Evolutionary conservation across 352 stramenopile genomes (phyloP), one percentile per base, ranked within the genome.

Genomic region (Pythium sp.): DNA sequence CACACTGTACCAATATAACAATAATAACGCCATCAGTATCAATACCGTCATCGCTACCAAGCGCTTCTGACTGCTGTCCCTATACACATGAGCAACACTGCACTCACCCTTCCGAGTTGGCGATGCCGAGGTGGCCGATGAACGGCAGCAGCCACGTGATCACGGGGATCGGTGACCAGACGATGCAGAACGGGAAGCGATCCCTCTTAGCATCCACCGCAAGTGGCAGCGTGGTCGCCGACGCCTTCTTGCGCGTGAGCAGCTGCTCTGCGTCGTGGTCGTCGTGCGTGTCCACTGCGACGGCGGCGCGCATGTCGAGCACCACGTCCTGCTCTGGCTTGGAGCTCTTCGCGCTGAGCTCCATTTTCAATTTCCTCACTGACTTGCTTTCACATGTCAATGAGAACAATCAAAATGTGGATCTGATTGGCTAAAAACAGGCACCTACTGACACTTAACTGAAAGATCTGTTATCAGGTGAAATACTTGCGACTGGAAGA

Each of bases 121-220:
- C 80, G 65, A 99, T 97, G 24, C 97, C 97, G 75, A 98, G 76
- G 64, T 97, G 97, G n/a, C 97, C 97, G 73, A 99, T 98, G 78
- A 99, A 98, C 26, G 97, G 97, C 55, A 98, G 67, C 38, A 98
- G 76, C 87, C 89, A 98, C 58, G 94, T 98, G 62, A 98, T 76
- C 28, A 91, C 64, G 8, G 93, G 93, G 18, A 98, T 81, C 22
- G 93, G 93, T 58, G 87, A 95, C 93, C 93, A 98, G 47, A 98
- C 91, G 62, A 98, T 88, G 74, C 92, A 97, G 79, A 94, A 97
- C 12, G 93, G 92, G 73, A 92, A 98, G 58, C 85, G 84, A 41
- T 87, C 76, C 11, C 68, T 69, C 0, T 67, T 71, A 15, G 70
- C 55, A 53, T 89, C 76, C 36, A 87, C 66, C 9, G 26, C 22